Conservation (phyloP, 2,329 filamentous ascomycete species). For the Coniella lustricola region DNA sequence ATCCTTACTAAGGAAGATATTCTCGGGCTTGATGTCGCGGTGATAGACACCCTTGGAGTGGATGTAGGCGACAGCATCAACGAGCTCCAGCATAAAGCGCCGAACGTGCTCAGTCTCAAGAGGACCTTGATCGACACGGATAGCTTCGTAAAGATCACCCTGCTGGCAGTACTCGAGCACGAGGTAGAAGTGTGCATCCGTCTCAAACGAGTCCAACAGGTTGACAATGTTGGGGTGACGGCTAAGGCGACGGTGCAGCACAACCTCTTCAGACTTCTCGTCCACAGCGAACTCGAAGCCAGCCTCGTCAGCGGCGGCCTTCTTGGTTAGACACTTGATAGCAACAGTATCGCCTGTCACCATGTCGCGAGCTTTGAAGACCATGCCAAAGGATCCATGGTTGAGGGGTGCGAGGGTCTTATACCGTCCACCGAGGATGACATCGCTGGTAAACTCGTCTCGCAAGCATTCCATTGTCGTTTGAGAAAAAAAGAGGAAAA, state of each 20-base stretch:
- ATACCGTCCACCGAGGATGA: constrained; percentile 82
- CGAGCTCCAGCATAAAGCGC: constrained; percentile 91
- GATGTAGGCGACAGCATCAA: constrained; percentile 84
- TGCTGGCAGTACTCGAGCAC: constrained; percentile 93
- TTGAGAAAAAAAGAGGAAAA: constrained; percentile 12
- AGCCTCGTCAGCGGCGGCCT: constrained; percentile 52
- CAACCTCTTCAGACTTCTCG: constrained; percentile 73
- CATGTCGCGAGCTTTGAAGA: constrained; percentile 83
- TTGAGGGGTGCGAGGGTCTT: constrained; percentile 90
- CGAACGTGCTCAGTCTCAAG: constrained; percentile 94
- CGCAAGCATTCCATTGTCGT: constrained; percentile 73
- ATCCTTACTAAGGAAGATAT: constrained; percentile 85
- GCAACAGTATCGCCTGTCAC: constrained; percentile 74
- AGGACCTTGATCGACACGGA: constrained; percentile 79
- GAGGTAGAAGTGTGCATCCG: constrained; percentile 79
- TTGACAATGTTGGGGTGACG: constrained; percentile 90
- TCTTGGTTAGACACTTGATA: constrained; percentile 94
- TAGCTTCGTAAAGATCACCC: constrained; percentile 95
- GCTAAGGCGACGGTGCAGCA: constrained; percentile 72
- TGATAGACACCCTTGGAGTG: constrained; percentile 90
- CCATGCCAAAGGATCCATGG: constrained; percentile 98
- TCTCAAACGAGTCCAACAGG: constrained; percentile 85
- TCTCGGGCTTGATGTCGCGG: constrained; percentile 98
- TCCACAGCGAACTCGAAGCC: constrained; percentile 65
- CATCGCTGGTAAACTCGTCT: constrained; percentile 70